Evolutionary conservation across 768 basidiomycete genomes (phyloP).

Genomic region (Termitomyces sp.): DNA sequence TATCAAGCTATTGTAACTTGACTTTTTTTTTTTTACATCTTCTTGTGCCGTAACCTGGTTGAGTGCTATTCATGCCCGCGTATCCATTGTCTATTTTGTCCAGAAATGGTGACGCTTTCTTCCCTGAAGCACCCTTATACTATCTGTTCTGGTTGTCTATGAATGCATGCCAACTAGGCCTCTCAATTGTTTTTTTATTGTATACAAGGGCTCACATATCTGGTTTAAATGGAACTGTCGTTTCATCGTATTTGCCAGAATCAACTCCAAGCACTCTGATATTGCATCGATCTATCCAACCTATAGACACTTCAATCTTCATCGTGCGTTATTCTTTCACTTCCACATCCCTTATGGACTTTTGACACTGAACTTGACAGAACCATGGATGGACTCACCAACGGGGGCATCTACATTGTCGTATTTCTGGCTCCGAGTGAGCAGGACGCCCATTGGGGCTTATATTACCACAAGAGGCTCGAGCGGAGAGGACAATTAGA

Average conservation of each 20-base stretch:
- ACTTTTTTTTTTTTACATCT: no score
- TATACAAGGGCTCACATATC: no score
- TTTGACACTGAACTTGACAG: background rate
- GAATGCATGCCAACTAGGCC: background rate
- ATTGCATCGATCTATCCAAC: background rate
- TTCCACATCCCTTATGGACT: no score
- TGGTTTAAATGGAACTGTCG: background rate
- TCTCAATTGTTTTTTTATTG: no score
- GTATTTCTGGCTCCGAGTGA: background rate
- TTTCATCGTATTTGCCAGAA: background rate
- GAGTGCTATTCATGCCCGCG: no score
- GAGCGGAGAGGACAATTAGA: no score
- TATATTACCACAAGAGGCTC: background rate
- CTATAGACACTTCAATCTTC: background rate
- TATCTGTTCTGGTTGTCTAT: background rate
- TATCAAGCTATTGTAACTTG: no score
- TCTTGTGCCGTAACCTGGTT: no score
- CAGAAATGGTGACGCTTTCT: background rate
- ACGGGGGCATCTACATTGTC: background rate
- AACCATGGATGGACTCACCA: background rate
- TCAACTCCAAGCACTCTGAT: background rate
- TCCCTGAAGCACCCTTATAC: background rate
- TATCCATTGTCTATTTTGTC: no score
- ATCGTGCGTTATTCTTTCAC: no score
- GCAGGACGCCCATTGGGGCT: background rate